Conservation (phyloP, 148 eudicot species). For the Fagopyrum homotropicum region DNA sequence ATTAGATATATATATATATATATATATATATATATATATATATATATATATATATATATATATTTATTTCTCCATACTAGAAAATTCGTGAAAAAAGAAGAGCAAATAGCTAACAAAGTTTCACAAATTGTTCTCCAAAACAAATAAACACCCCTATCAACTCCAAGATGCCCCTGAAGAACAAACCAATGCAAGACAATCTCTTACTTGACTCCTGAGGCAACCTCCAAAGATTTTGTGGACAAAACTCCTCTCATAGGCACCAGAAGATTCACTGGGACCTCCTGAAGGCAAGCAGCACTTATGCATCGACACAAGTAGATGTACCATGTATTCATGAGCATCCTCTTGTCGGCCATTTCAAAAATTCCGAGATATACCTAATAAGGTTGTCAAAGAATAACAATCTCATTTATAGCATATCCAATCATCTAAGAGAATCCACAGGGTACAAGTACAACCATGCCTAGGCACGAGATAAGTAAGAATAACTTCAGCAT, state of each 20-base stretch:
- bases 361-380: constrained; percentile 75
- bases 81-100: background rate
- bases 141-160: background rate
- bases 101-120: background rate
- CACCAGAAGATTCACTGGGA: constrained; percentile 81
- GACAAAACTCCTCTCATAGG: constrained; percentile 88
- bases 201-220: constrained; percentile 72
- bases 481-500: background rate
- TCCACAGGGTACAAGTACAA: background rate
- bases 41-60: background rate
- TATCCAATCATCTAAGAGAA: background rate
- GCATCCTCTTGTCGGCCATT: constrained; percentile 95
- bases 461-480: background rate
- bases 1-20: background rate
- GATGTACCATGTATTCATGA: constrained; percentile 94
- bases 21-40: background rate
- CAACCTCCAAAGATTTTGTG: constrained; percentile 94
- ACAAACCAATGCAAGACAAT: constrained; percentile 5
- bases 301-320: constrained; percentile 91
- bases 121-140: background rate
- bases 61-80: background rate
- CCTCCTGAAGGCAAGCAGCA: constrained; percentile 91
- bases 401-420: constrained; percentile 14
- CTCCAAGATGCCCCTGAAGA: background rate
- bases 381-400: constrained; percentile 54